A percentile compares a stretch with the other conserved stretches of the same genome.
Evolutionary conservation across 306 rosid species (phyloP).

Genomic region (Fragaria vesca): DNA sequence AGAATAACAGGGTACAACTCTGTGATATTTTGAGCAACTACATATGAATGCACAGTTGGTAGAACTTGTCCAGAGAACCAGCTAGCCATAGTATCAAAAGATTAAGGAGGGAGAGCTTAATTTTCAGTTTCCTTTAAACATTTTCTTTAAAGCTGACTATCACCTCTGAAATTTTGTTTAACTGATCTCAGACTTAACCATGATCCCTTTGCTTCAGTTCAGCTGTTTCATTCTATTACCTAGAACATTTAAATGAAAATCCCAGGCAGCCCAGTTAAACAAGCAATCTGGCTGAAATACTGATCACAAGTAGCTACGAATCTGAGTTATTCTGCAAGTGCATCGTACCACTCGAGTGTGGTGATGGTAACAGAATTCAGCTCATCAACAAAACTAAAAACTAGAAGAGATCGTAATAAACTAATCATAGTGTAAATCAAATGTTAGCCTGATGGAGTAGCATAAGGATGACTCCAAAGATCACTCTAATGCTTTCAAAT

Average conservation of each 20-base stretch:
- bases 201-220: background rate
- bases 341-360: background rate
- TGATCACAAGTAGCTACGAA: background rate
- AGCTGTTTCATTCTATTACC: background rate
- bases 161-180: background rate
- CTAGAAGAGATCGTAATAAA: background rate
- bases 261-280: background rate
- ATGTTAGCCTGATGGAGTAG: background rate
- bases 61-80: background rate
- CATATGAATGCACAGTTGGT: slow-evolving; percentile 6
- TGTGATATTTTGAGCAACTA: background rate
- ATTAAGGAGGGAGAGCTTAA: background rate
- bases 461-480: background rate
- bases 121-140: background rate
- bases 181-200: background rate
- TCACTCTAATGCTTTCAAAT: background rate
- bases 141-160: background rate
- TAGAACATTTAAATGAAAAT: background rate
- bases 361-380: background rate
- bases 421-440: background rate
- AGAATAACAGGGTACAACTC: background rate
- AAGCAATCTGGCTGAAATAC: background rate
- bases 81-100: background rate
- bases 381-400: background rate
- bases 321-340: background rate